These are phyloP conservation scores for Aspergillus fijiensis DNA, from an alignment of 2,329 filamentous ascomycete species.

Conservation along the genomic window DNA sequence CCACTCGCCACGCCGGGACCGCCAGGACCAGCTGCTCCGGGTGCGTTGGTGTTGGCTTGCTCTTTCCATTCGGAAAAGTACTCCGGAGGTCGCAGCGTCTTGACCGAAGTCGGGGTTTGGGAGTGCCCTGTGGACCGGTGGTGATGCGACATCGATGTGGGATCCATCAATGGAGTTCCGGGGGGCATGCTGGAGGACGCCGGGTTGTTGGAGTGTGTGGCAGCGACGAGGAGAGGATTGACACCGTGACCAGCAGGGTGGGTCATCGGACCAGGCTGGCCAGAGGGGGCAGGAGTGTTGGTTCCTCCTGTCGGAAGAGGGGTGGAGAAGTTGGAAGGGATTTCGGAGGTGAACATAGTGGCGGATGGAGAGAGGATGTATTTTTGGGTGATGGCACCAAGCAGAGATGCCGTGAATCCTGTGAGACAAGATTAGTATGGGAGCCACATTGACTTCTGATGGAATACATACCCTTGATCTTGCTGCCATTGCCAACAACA, in stretches of 20 bases:
- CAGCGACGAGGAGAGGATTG: slow-evolving; percentile 88
- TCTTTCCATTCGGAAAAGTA: slow-evolving; percentile 93
- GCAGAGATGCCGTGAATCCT: slow-evolving; percentile 85
- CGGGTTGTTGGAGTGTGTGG: slow-evolving; percentile 58
- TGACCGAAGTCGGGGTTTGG: slow-evolving; percentile 82
- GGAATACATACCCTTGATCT: slow-evolving; percentile 53
- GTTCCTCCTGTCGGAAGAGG: slow-evolving; percentile 87
- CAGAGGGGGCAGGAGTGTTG: slow-evolving; percentile 65
- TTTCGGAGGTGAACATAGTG: slow-evolving; percentile 95
- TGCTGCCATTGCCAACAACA: slow-evolving; percentile 84
- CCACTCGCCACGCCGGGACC: slow-evolving; percentile 25
- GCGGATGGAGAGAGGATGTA: slow-evolving; percentile 91
- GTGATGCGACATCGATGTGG: slow-evolving; percentile 43
- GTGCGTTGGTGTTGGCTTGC: slow-evolving; percentile 47
- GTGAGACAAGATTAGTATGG: slow-evolving; percentile 5
- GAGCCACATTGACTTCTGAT: background rate
- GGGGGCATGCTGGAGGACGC: slow-evolving; percentile 34
- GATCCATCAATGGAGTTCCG: slow-evolving; percentile 39
- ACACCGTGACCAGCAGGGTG: slow-evolving; percentile 63
- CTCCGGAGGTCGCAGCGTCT: slow-evolving; percentile 71
- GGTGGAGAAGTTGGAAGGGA: slow-evolving; percentile 90
- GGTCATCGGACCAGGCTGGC: slow-evolving; percentile 51
- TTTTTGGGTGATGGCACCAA: slow-evolving; percentile 74
- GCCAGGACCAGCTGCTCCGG: slow-evolving; percentile 46
- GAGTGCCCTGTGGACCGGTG: slow-evolving; percentile 62